phyloP scores from a whole-genome alignment of 768 basidiomycete species.

The Phanerochaete carnosa region DNA sequence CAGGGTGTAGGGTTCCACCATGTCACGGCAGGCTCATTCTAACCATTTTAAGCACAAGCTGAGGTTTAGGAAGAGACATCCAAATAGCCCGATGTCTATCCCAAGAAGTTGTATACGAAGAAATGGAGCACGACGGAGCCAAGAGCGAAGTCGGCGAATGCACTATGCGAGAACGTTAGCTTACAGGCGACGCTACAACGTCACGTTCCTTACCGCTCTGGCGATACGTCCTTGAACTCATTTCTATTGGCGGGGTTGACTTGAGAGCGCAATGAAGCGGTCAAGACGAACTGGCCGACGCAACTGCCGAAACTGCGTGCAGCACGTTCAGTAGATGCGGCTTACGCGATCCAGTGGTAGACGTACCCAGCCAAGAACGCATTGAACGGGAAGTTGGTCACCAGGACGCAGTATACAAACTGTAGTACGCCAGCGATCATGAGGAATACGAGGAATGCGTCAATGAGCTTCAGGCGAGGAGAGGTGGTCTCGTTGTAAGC shows the following conservation, averaged over 20 bases:
- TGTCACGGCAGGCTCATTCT: background rate
- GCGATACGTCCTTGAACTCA: conserved; percentile 89
- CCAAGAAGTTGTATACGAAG: conserved; percentile 98
- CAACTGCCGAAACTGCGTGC: conserved; percentile 77
- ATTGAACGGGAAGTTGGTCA: conserved; percentile 96
- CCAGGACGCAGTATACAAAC: conserved; percentile 86
- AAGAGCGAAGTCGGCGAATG: conserved; percentile 94
- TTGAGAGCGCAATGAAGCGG: conserved; percentile 89
- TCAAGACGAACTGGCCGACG: conserved; percentile 95
- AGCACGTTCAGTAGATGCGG: background rate
- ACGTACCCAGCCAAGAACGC: conserved; percentile 93
- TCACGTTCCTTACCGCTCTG: conserved; percentile 63
- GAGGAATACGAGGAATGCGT: conserved; percentile 88
- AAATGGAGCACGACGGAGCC: conserved; percentile 97
- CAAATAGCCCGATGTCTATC: conserved; percentile 38
- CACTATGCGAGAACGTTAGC: conserved; percentile 45
- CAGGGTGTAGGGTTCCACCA: background rate
- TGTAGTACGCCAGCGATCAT: conserved; percentile 88
- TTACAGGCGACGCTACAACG: background rate
- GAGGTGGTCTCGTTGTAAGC: conserved; percentile 79
- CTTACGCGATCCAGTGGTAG: conserved; percentile 3
- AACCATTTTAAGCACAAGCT: background rate
- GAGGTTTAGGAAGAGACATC: background rate
- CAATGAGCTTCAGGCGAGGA: conserved; percentile 88
- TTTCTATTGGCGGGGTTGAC: conserved; percentile 81